Evolutionary conservation across 1,284 basidiomycete genomes (phyloP).

Genomic region (Ceratobasidium sp.): DNA sequence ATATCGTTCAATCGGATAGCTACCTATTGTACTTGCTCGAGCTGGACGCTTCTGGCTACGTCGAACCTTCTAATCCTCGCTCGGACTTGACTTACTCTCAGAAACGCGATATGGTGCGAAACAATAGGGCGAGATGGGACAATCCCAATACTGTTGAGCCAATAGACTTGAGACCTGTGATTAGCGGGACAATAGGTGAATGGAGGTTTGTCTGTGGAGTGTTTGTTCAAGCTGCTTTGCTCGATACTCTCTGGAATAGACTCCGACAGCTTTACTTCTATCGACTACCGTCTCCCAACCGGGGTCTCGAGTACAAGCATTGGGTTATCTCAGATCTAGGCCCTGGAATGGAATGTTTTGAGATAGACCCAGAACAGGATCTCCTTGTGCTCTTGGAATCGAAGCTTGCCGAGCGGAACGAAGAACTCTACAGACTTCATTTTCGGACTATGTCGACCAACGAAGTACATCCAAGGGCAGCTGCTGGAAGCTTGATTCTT

Average conservation of each 20-base stretch:
- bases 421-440: background rate
- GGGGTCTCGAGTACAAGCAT: background rate
- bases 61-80: background rate
- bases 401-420: too few species aligned
- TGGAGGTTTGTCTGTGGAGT: background rate
- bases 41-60: background rate
- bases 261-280: background rate
- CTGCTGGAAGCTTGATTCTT: too few species aligned
- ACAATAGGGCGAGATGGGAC: background rate
- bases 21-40: slow-evolving; percentile 3
- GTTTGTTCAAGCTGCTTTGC: too few species aligned
- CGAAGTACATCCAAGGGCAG: background rate
- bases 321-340: background rate
- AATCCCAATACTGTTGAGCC: background rate
- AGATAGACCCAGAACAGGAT: slow-evolving; percentile 6
- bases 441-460: background rate
- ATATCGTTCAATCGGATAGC: background rate
- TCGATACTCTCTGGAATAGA: background rate
- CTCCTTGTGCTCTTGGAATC: background rate
- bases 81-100: background rate
- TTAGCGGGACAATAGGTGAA: background rate
- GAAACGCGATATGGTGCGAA: background rate
- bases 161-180: background rate
- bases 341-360: background rate
- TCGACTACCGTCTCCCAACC: background rate